Percentiles rank a stretch among this genome's conserved stretches.
These are phyloP conservation scores for Colletotrichum sp. DNA, from an alignment of 2,329 filamentous ascomycete species.

Conservation along the genomic window DNA sequence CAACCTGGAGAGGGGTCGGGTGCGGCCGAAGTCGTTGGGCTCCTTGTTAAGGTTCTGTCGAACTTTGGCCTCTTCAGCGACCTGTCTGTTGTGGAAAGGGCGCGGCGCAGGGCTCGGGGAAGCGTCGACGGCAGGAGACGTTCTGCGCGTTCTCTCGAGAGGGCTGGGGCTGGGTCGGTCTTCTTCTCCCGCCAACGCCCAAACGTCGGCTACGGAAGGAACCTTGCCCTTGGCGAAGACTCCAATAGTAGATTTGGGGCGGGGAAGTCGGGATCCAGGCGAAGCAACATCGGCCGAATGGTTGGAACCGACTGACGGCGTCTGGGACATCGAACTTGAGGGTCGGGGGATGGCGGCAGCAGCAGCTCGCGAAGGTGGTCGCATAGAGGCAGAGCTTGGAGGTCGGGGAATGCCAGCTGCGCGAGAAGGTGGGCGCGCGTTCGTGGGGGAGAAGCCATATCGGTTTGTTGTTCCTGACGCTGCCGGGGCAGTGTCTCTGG, in stretches of 20 bases:
- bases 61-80: constrained; percentile 34
- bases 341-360: constrained; percentile 23
- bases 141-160: constrained; percentile 32
- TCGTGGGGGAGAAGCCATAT: constrained; percentile 22
- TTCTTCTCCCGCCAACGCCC: constrained; percentile 39
- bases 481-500: neutral
- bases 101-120: constrained; percentile 59
- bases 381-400: neutral
- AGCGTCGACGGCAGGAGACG: constrained; percentile 36
- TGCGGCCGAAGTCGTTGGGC: constrained; percentile 33
- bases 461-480: constrained; percentile 17
- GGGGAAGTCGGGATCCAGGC: constrained; percentile 39
- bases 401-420: constrained; percentile 2
- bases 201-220: constrained; percentile 48
- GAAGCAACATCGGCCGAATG: constrained; percentile 11
- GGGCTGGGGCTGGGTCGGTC: constrained; percentile 31
- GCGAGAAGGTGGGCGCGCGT: constrained; percentile 10
- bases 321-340: constrained; percentile 20
- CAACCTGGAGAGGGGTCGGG: constrained; percentile 22
- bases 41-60: constrained; percentile 32
- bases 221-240: constrained; percentile 27
- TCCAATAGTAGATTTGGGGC: constrained; percentile 27
- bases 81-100: constrained; percentile 41
- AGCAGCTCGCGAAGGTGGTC: constrained; percentile 23
- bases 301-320: constrained; percentile 17